Base-by-base conservation (phyloP, 2,329 filamentous ascomycete genomes). In the Epichloe typhina region DNA sequence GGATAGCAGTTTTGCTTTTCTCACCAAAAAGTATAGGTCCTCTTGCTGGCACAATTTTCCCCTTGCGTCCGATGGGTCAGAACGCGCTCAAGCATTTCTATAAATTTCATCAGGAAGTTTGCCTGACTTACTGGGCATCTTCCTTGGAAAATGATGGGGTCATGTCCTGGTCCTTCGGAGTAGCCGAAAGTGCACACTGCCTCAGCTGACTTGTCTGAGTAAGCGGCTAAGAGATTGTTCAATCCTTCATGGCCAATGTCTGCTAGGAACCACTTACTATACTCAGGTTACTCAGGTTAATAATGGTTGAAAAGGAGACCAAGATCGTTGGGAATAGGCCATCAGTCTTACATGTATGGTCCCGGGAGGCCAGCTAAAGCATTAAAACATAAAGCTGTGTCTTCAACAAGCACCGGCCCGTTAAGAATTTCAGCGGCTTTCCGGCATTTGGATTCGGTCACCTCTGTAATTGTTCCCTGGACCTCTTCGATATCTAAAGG, bases 121-220 rank as follows among this genome's bases (percentile, higher is more conserved):
- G 12, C 6, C n/a, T 17, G 35, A 66, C 75, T 64, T 69, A 88
- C 86, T 59, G 86, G 76, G 12, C 90, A 96, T 53, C 88, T 77
- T 8, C 93, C 93, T 68, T 98, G 90, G 69, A 98, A 98, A 15
- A 97, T 73, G 31, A 95, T 75, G 1, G 88, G 84, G 62, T 95
- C 82, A 49, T 87, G 75, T 3, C 87, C 90, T 4, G 90, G 93
- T 0, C 91, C 93, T 56, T 83, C 77, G 50, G 81, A 93, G 69
- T 94, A 96, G 23, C 83, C 93, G 69, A 98, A 98, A 0, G 93
- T 98, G 70, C 91, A 96, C 44, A 98, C 86, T 17, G 93, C 91
- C 69, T 95, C 83, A 43, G 89, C 89, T 43, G 84, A 86, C 68
- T 96, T 96, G 69, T 98, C 87, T 31, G 86, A 76, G 65, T 95